Conservation (phyloP, 345 rosid genomes). For the Lepidium sativum region DNA sequence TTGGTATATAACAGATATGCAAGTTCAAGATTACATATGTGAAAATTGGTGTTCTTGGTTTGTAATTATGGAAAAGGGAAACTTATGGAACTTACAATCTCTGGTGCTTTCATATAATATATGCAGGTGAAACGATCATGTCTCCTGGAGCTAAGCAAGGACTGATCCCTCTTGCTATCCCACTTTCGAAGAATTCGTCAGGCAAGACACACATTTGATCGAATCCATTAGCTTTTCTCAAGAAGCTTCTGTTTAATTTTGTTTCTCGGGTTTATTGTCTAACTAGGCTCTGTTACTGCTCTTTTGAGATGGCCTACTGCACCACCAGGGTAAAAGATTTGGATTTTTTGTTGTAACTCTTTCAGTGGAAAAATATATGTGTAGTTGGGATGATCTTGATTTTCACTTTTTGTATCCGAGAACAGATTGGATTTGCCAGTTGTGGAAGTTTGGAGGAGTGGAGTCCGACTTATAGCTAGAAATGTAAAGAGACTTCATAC, state of each 20-base stretch:
- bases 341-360: not conserved
- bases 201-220: constrained; percentile 28
- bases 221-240: not conserved
- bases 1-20: not conserved
- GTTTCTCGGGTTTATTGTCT: not conserved
- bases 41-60: not conserved
- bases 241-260: not conserved
- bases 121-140: constrained; percentile 57
- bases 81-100: not conserved
- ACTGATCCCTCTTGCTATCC: constrained; percentile 64
- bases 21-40: not conserved
- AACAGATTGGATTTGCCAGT: constrained; percentile 87
- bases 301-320: constrained; percentile 93
- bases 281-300: constrained; percentile 61
- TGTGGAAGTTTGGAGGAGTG: constrained; percentile 78
- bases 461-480: constrained; percentile 81
- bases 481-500: constrained; percentile 46
- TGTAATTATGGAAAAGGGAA: not conserved
- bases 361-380: not conserved
- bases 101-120: not conserved
- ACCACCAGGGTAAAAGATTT: constrained; percentile 59
- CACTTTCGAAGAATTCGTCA: constrained; percentile 56
- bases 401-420: not conserved
- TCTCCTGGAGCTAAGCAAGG: constrained; percentile 76
- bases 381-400: not conserved